Base-by-base conservation (phyloP, 306 rosid species). In the Prinsepia uniflora region DNA sequence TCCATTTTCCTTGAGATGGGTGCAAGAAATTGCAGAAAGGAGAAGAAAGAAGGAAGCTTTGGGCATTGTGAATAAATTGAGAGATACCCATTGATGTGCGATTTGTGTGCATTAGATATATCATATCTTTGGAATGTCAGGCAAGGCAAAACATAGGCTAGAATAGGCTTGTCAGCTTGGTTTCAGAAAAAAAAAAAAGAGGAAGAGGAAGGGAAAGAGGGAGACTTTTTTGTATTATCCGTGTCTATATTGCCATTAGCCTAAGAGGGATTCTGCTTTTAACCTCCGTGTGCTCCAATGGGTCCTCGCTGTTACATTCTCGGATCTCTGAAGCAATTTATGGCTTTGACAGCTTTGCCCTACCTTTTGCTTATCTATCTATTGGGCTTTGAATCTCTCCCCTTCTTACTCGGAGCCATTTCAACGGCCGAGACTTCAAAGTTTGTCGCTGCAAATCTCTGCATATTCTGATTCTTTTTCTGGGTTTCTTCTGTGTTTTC, bases 291-390 rank as follows among this genome's bases (percentile, higher is more conserved):
- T 71, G 20, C 10, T 68, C 68, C 57, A 76, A 78, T 81, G 79
- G 82, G 55, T 84, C 81, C 71, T 67, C 75, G 47, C 87, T 81
- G 80, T 79, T 79, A 69, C 82, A 67, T 79, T 83, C 88, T 89
- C 80, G 91, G 86, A 84, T 84, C 72, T 83, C 86, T 84, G 86
- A 74, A 79, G 80, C 80, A 87, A 86, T 93, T 90, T 96, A 88
- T 88, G 88, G 90, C 92, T 72, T n/a, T 34, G 65, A 83, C 94
- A 83, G 87, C 96, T 87, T 76, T 84, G 70, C 65, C 82, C 86
- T 76, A 72, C 84, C 70, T 34, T 78, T 72, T 40, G 70, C 65
- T 79, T 88, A 78, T 78, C 17, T 49, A 49, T 49, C 12, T 49
- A 83, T 78, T 82, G 85, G 87, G 74, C 72, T 82, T 80, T 90